Conservation (phyloP, 2,329 filamentous ascomycete species). For the Calonectria hongkongensis region DNA sequence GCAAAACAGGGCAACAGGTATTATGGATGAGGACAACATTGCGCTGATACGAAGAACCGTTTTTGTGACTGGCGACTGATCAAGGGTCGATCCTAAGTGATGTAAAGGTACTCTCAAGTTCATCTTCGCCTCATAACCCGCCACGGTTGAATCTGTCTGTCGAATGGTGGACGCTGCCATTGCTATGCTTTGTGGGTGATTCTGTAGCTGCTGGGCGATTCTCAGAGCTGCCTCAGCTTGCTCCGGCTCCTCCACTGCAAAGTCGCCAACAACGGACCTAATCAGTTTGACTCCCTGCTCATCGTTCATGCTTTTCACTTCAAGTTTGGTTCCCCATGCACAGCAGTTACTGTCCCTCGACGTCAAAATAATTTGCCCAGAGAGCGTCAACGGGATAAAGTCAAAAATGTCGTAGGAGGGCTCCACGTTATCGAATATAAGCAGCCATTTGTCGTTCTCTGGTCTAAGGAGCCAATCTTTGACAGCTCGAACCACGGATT, state of each 20-base stretch:
- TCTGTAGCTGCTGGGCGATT: slow-evolving; percentile 27
- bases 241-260: slow-evolving; percentile 21
- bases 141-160: slow-evolving; percentile 26
- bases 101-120: slow-evolving; percentile 33
- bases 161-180: slow-evolving; percentile 38
- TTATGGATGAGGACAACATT: slow-evolving; percentile 32
- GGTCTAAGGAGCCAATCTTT: slow-evolving; percentile 40
- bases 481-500: slow-evolving; percentile 36
- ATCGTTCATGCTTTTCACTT: slow-evolving; percentile 31
- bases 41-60: slow-evolving; percentile 34
- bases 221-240: slow-evolving; percentile 37
- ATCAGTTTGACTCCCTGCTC: slow-evolving; percentile 26
- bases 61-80: slow-evolving; percentile 37
- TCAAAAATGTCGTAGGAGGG: slow-evolving; percentile 41
- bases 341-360: slow-evolving; percentile 38
- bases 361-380: slow-evolving; percentile 37
- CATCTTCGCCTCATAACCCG: slow-evolving; percentile 34
- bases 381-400: slow-evolving; percentile 39
- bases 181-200: slow-evolving; percentile 38
- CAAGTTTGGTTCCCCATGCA: slow-evolving; percentile 35
- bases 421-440: slow-evolving; percentile 40
- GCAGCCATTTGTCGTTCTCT: slow-evolving; percentile 36
- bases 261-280: slow-evolving; percentile 26
- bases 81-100: slow-evolving; percentile 33
- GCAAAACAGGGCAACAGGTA: slow-evolving; percentile 35